Percentiles rank a stretch among this genome's conserved stretches.
Evolutionary conservation across 305 asterid genomes (phyloP).

Genomic region (Striga hermonthica): DNA sequence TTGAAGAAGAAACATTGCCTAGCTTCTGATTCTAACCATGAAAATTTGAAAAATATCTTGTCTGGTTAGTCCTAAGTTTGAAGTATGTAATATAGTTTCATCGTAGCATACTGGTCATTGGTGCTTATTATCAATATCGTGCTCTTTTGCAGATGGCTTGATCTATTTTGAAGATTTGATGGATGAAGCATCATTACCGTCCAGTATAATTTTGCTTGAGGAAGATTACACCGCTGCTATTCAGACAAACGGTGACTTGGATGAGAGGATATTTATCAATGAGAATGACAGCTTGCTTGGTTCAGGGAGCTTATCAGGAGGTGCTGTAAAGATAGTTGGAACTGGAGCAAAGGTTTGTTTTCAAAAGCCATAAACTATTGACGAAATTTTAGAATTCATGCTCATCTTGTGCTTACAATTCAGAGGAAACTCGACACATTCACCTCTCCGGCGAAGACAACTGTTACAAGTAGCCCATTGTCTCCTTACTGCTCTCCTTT

Average conservation of each 20-base stretch:
- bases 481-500: conserved; percentile 81
- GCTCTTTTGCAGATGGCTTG: conserved; percentile 67
- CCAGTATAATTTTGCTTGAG: conserved; percentile 61
- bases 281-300: conserved; percentile 83
- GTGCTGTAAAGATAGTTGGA: conserved; percentile 50
- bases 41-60: conserved; percentile 56
- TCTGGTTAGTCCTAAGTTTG: conserved; percentile 49
- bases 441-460: conserved; percentile 81
- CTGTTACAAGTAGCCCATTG: conserved; percentile 66
- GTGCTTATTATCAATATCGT: conserved; percentile 25
- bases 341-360: conserved; percentile 71
- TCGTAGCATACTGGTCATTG: conserved; percentile 9
- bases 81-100: conserved; percentile 10
- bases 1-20: conserved; percentile 55
- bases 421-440: conserved; percentile 72
- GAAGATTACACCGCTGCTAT: conserved; percentile 63
- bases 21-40: conserved; percentile 61
- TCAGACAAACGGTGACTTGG: conserved; percentile 62
- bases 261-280: conserved; percentile 78
- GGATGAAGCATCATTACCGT: conserved; percentile 61
- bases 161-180: conserved; percentile 70
- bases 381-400: conserved; percentile 16
- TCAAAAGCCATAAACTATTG: conserved; percentile 24
- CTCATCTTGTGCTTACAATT: conserved; percentile 28
- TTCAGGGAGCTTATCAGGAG: conserved; percentile 80